Base-by-base conservation (phyloP, 352 stramenopile species). In the Globisporangium splendens region DNA sequence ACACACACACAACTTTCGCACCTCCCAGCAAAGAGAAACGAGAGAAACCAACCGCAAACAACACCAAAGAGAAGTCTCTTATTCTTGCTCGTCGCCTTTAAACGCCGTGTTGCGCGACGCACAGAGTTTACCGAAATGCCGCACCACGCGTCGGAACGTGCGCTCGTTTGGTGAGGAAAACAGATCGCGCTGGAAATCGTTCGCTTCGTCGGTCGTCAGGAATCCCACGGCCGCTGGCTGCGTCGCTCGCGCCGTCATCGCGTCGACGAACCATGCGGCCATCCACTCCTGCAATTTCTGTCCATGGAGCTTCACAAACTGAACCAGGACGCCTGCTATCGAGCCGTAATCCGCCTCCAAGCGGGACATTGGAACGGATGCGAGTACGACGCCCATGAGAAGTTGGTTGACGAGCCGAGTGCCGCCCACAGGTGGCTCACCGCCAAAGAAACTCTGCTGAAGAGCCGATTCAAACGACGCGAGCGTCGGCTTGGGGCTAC, bases 271-370 rank as follows among this genome's bases (percentile, higher is more conserved):
- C 82, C 80, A 93, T 48, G 89, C 77, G 15, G 65, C 62, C 8
- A 91, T 63, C 57, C 71, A 86, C 50, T 83, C 70, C 31, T 81
- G 79, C 35, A 95, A 63, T 15, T 72, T 56, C 42, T 66, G 41
- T 3, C 83, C 86, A 42, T 91, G 65, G 8, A 87, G 50, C 54
- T 91, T 89, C 5, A 80, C 83, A 12, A 95, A 60, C 24, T 84
- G 82, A 24, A 92, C 67, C 18, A 93, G 61, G 17, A 93, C 70
- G 13, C 86, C 76, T 39, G 83, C 86, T 17, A 82, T 75, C 38
- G 86, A 95, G 17, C 86, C 86, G 38, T 83, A 88, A 38, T 95
- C 86, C 2, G 81, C 79, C n/a, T 95, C 86, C 11, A 95, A 70
- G 1, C 86, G 82, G 28, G 75, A 76, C 11, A 72, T 68, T 6